These are phyloP conservation scores for Sutorius eximius DNA, from an alignment of 1,284 basidiomycete species.

Conservation along the genomic window DNA sequence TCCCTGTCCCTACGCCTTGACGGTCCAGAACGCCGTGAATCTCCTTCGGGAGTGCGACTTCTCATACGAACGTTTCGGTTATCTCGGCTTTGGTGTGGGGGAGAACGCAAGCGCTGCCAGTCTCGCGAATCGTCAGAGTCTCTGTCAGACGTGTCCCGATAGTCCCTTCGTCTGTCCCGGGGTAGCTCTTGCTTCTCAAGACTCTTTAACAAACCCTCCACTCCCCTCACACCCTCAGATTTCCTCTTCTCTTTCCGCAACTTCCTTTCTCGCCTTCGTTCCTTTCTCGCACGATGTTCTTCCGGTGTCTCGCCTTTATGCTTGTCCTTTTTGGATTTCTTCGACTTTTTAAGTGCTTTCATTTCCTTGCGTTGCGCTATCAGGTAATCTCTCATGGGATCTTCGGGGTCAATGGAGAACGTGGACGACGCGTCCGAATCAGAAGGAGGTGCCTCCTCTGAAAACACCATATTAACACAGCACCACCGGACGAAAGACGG, in stretches of 20 bases:
- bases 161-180: slow-evolving; percentile 9
- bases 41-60: slow-evolving; percentile 21
- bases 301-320: slow-evolving; percentile 77
- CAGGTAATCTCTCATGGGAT: slow-evolving; percentile 95
- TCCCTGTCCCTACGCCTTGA: slow-evolving; percentile 3
- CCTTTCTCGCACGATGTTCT: slow-evolving; percentile 68
- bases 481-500: not conserved
- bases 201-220: slow-evolving; percentile 44
- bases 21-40: slow-evolving; percentile 1
- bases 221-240: slow-evolving; percentile 44
- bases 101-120: slow-evolving; percentile 19
- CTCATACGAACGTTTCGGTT: slow-evolving; percentile 8
- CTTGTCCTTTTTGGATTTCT: slow-evolving; percentile 56
- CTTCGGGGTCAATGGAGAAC: slow-evolving; percentile 86
- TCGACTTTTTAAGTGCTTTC: slow-evolving; percentile 59
- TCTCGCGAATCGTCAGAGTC: slow-evolving; percentile 12
- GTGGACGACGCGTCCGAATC: slow-evolving; percentile 67
- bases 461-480: slow-evolving; percentile 5
- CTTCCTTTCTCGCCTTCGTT: slow-evolving; percentile 61
- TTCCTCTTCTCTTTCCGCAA: slow-evolving; percentile 45
- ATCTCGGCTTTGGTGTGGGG: slow-evolving; percentile 5
- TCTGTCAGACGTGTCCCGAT: slow-evolving; percentile 9
- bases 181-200: slow-evolving; percentile 20
- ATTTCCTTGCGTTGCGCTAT: slow-evolving; percentile 68
- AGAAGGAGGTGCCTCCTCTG: slow-evolving; percentile 55